Evolutionary conservation across 1,139 yeast genomes (phyloP), one percentile per base, ranked within the genome.

Genomic region (Schwanniomyces etchellsii): DNA sequence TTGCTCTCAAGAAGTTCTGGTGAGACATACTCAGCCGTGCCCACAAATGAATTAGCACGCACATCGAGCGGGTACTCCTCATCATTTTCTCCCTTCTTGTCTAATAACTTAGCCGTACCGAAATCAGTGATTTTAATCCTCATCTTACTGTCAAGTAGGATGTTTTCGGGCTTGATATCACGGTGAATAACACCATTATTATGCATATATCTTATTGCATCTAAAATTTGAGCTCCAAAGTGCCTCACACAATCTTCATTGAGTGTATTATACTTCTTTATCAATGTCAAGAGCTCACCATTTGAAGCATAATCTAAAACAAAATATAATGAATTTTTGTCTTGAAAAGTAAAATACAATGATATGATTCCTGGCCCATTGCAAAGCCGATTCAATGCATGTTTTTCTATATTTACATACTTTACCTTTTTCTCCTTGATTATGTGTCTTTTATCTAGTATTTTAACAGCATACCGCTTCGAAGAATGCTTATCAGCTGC

Each of bases 391-490:
- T 89, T 88, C 45, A 93, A 65, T 2, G 97, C 91, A 47, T 86
- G 86, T 55, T 91, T 91, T 55, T 93, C 98, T 36, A 93, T 91
- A 49, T 89, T 89, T 36, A 91, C 98, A 50, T 91, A 93, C 56
- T 93, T 91, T 44, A 89, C 93, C 55, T 91, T 91, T 52, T 84
- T 84, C 57, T 91, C 99, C 54, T 85, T 82, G 45, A 91, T 91
- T 37, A 91, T 93, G 57, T 93, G 98, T 26, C 88, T 73, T 57
- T 93, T 93, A 43, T 93, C 94, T 27, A 94, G 72, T 5, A 91
- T 80, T 55, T 93, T 93, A 38, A 93, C 80, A 4, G 99, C 99
- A 51, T 83, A 91, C 34, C 81, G 77, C 35, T 74, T 72, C 30
- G 70, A 58, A n/a, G 83, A 78, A 36, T 77, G 78, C 27, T 78